A percentile compares a stretch with the other conserved stretches of the same genome.
phyloP scores from a whole-genome alignment of 192 early-diverging fungal genomes.

The Obelidium mucronatum region DNA sequence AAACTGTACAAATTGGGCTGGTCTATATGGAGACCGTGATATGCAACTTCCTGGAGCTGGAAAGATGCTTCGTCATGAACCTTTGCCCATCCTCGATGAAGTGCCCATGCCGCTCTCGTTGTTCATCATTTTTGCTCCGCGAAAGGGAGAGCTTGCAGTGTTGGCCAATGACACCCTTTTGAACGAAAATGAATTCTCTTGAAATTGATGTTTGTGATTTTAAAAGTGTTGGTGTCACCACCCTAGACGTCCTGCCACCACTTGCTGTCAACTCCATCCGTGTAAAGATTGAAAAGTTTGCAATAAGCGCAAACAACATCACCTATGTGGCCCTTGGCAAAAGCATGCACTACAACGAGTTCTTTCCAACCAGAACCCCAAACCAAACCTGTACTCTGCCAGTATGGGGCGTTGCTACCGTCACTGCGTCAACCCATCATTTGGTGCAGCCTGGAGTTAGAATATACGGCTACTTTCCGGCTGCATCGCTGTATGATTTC shows the following conservation, averaged over 20 bases:
- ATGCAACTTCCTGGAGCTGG: background rate
- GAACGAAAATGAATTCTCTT: background rate
- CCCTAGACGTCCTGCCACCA: background rate
- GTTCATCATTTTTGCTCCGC: background rate
- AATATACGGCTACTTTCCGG: constrained; percentile 54
- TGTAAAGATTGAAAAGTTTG: constrained; percentile 46
- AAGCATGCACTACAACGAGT: constrained; percentile 39
- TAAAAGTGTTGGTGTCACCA: background rate
- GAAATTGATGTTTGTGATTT: background rate
- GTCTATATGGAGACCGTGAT: background rate
- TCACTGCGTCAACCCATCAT: constrained; percentile 17
- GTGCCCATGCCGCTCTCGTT: background rate
- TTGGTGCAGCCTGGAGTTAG: constrained; percentile 37
- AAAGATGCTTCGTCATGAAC: background rate
- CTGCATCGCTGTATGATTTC: constrained; percentile 25
- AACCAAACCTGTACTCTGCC: constrained; percentile 28
- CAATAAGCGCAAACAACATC: constrained; percentile 51
- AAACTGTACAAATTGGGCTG: background rate
- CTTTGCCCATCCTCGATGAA: background rate
- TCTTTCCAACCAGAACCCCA: constrained; percentile 39
- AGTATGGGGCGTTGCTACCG: constrained; percentile 51
- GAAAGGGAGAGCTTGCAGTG: background rate
- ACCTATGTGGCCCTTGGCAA: constrained; percentile 48
- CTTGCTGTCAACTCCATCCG: constrained; percentile 30
- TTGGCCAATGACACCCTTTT: background rate